Base-by-base conservation (phyloP, 768 basidiomycete species). In the Xanthoconium purpureum region DNA sequence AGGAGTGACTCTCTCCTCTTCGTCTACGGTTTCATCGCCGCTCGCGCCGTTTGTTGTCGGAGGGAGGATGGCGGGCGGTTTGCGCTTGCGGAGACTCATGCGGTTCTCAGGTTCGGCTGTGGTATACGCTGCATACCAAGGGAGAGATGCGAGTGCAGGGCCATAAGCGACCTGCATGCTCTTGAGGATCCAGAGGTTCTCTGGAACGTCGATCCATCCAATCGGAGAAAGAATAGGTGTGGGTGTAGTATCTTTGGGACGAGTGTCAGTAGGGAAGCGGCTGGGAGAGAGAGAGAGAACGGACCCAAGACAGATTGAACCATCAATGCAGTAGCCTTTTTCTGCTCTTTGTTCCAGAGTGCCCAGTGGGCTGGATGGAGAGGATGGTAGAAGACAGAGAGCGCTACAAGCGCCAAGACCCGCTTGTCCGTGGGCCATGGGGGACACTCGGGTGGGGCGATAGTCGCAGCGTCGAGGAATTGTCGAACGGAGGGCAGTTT, bases 261-360 rank as follows among this genome's bases (percentile, higher is more conserved):
- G 42, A 15, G 53, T 32, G 56, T 70, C 6, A n/a, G 30, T 28
- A 8, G 30, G 12, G 28, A 10, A 7, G 44, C 18, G 20, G 36
- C 12, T 28, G 42, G 47, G 24, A 6, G 50, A 2, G 45, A 45
- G 38, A 49, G 2, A 17, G 18, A 43, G 42, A 39, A 80, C 84
- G 64, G 66, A 86, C 85, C 71, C 49, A 80, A 70, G 52, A 85
- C 73, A 44, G 75, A 76, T 65, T 82, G 78, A 33, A 88, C 80
- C 53, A 78, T 66, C n/a, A 69, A 68, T 15, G 83, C 83, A 17
- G 82, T 84, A 24, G 67, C 68, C 54, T 64, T 68, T 65, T 79
- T 80, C 62, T 76, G 73, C 47, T 76, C 77, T 57, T 74, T 76
- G 45, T 75, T 78, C 86, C 86, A 88, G 65, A 88, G 80, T n/a